These are phyloP conservation scores for Aspergillus versicolor DNA, from an alignment of 2,329 filamentous ascomycete species.

Conservation along the genomic window DNA sequence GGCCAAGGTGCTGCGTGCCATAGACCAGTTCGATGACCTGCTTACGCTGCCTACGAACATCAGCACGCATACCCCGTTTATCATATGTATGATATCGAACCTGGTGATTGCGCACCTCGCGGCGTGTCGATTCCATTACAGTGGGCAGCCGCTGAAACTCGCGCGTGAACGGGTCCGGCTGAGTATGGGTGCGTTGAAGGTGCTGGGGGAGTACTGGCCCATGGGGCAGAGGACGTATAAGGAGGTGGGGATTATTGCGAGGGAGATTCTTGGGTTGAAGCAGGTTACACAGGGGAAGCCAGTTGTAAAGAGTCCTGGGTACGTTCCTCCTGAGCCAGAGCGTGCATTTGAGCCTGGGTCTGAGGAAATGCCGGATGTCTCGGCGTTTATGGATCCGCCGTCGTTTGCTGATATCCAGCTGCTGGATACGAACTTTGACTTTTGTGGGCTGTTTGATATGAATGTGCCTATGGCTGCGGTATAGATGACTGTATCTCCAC, in stretches of 20 bases:
- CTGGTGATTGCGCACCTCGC: slow-evolving; percentile 60
- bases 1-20: slow-evolving; percentile 34
- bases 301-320: too few relatives aligned
- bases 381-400: background rate
- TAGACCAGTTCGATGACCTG: slow-evolving; percentile 38
- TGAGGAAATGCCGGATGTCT: background rate
- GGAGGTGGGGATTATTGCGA: slow-evolving; percentile 41
- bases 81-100: slow-evolving; percentile 43
- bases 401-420: background rate
- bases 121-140: slow-evolving; percentile 38
- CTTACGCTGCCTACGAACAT: slow-evolving; percentile 36
- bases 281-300: too few relatives aligned
- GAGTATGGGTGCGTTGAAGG: slow-evolving; percentile 39
- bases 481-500: background rate
- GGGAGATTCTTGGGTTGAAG: slow-evolving; percentile 25
- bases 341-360: background rate
- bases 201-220: slow-evolving; percentile 36
- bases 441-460: slow-evolving; percentile 9
- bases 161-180: slow-evolving; percentile 42
- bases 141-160: slow-evolving; percentile 29
- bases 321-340: too few relatives aligned
- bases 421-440: slow-evolving; percentile 3
- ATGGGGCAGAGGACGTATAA: slow-evolving; percentile 33
- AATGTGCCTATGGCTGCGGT: background rate
- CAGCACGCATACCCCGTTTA: slow-evolving; percentile 40